Percentiles rank a stretch among this genome's conserved stretches.
Conservation (phyloP, 768 basidiomycete genomes). For the Leccinum subtestaceum region DNA sequence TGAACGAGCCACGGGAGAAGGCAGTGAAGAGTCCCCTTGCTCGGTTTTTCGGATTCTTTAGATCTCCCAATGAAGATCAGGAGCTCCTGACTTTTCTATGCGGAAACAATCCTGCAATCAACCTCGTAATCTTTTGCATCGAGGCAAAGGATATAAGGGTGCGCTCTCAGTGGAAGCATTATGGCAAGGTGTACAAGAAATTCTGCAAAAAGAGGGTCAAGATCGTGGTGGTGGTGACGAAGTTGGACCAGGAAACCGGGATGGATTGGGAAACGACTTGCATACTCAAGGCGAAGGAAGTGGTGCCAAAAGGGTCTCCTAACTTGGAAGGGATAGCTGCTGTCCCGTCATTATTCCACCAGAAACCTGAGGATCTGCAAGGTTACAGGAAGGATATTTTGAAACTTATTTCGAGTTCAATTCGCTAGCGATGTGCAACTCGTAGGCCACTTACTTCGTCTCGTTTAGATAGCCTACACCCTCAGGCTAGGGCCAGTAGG, state of each 20-base stretch:
- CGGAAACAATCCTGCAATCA: slow-evolving; percentile 7
- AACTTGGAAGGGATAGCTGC: slow-evolving; percentile 6
- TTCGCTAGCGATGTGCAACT: not conserved
- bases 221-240: slow-evolving; percentile 17
- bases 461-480: not conserved
- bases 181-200: slow-evolving; percentile 10
- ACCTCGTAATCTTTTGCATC: slow-evolving; percentile 14
- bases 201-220: slow-evolving; percentile 12
- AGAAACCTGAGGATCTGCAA: too few relatives aligned
- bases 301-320: not conserved
- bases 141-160: slow-evolving; percentile 5
- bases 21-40: not conserved
- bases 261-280: slow-evolving; percentile 3
- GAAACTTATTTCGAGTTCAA: not conserved
- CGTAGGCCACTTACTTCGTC: not conserved
- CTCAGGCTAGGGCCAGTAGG: not conserved
- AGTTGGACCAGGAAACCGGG: not conserved
- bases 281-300: not conserved
- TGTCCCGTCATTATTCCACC: slow-evolving; percentile 1
- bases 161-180: slow-evolving; percentile 11
- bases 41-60: slow-evolving; percentile 8
- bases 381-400: too few relatives aligned
- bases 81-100: slow-evolving; percentile 13
- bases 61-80: slow-evolving; percentile 9
- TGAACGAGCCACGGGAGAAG: slow-evolving; percentile 7